Conservation (phyloP, 2,329 filamentous ascomycete genomes). For the Clonostachys byssicola region DNA sequence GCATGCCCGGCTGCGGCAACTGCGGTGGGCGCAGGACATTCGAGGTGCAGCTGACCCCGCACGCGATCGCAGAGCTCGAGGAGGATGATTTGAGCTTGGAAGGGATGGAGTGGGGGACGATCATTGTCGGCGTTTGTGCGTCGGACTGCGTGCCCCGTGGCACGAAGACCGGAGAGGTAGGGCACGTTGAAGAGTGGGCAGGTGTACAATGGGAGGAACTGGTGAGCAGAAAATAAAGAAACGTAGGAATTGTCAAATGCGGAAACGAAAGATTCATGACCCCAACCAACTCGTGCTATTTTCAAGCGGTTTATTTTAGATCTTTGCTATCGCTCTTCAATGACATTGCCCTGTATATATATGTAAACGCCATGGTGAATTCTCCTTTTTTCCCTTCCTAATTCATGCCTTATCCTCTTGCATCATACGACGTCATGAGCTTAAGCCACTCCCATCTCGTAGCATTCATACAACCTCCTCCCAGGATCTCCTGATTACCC, state of each 20-base stretch:
- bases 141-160: slow-evolving; percentile 67
- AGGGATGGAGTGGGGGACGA: slow-evolving; percentile 98
- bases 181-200: slow-evolving; percentile 93
- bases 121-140: slow-evolving; percentile 81
- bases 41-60: slow-evolving; percentile 88
- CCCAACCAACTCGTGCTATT: neutral
- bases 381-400: slow-evolving; percentile 8
- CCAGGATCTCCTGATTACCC: slow-evolving; percentile 79
- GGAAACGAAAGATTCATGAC: slow-evolving; percentile 4
- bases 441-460: slow-evolving; percentile 3
- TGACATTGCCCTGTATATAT: slow-evolving; percentile 22
- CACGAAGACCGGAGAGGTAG: slow-evolving; percentile 57
- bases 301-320: slow-evolving; percentile 14
- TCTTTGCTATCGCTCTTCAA: slow-evolving; percentile 20
- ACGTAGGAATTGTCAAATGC: slow-evolving; percentile 1
- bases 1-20: slow-evolving; percentile 69
- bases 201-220: slow-evolving; percentile 97
- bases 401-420: slow-evolving; percentile 15
- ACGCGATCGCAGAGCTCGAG: slow-evolving; percentile 86
- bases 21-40: slow-evolving; percentile 77
- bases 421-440: slow-evolving; percentile 13
- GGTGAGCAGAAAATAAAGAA: slow-evolving; percentile 24
- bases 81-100: slow-evolving; percentile 66
- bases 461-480: slow-evolving; percentile 51
- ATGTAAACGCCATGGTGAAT: slow-evolving; percentile 8